Base-by-base conservation (phyloP, 768 basidiomycete species). In the Obba rivulosa region DNA sequence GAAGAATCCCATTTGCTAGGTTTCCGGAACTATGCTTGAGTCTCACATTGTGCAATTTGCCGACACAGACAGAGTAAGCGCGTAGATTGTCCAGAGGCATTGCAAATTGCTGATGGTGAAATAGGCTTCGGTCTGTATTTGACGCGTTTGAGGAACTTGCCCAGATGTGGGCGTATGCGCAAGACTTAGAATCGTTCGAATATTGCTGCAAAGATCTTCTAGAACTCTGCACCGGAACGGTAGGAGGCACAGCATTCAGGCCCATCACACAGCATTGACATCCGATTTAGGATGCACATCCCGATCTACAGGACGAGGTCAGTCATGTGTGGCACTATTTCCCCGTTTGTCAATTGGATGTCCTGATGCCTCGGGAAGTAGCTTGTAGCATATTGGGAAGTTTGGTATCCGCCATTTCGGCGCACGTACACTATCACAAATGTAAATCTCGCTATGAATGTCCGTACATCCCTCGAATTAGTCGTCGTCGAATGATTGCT, bases 11-110 rank as follows among this genome's bases (percentile, higher is more conserved):
- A 8, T 4, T 38, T 43, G 34, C 21, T 55, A 87, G 86, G 43
- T 89, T 87, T 65, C 84, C 87, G 18, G 85, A 87, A 52, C 69
- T 81, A 58, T 83, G 80, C 55, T 61, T 81, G 22, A 87, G 83
- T 53, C 67, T 89, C 36, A 79, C 83, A 3, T 67, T 89, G 14
- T 80, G 79, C 57, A 85, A 85, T 60, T 74, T 85, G 22, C 81
- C 84, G 11, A 68, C 84, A 2, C 80, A 81, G 24, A 72, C 73
- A 31, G 84, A 86, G 86, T 88, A 59, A 55, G 81, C 68, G 34
- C 38, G 18, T 11, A 34, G 24, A 39, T 21, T 23, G 28, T 16
- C n/a, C n/a, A n/a, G n/a, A n/a, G n/a, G n/a, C n/a, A n/a, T 8
- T 34, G 44, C 17, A 14, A 21, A 24, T 28, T 35, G 16, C 14